Evolutionary conservation across 1,284 basidiomycete genomes (phyloP).

Genomic region (Leccinum angustisporum): DNA sequence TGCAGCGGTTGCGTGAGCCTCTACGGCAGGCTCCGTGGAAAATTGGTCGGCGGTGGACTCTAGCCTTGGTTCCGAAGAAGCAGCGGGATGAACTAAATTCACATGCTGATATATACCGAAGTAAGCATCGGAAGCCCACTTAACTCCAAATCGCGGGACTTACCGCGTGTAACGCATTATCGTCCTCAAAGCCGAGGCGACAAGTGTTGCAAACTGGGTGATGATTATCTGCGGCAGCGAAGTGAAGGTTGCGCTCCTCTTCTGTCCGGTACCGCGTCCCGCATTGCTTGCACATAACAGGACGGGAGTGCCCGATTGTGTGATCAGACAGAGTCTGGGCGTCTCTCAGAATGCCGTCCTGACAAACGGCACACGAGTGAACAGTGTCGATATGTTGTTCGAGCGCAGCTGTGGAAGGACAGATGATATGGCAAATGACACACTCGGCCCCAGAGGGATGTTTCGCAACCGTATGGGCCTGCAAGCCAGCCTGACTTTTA

Average conservation of each 20-base stretch:
- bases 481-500: conserved; percentile 24
- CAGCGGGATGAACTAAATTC: conserved; percentile 12
- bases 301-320: conserved; percentile 28
- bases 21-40: conserved; percentile 10
- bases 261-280: conserved; percentile 32
- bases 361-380: conserved; percentile 30
- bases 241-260: conserved; percentile 28
- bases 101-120: conserved; percentile 18
- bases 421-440: conserved; percentile 27
- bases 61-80: conserved; percentile 16
- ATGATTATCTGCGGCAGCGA: conserved; percentile 22
- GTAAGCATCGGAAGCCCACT: conserved; percentile 15
- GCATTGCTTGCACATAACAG: conserved; percentile 28
- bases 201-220: conserved; percentile 31
- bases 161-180: conserved; percentile 21
- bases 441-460: conserved; percentile 26
- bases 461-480: conserved; percentile 27
- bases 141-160: conserved; percentile 15
- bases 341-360: conserved; percentile 31
- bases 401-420: conserved; percentile 23
- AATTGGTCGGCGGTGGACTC: conserved; percentile 11
- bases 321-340: conserved; percentile 29
- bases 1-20: conserved; percentile 1
- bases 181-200: conserved; percentile 30
- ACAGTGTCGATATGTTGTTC: conserved; percentile 28